Conservation (phyloP, 345 rosid species). For the Excoecaria agallocha region DNA sequence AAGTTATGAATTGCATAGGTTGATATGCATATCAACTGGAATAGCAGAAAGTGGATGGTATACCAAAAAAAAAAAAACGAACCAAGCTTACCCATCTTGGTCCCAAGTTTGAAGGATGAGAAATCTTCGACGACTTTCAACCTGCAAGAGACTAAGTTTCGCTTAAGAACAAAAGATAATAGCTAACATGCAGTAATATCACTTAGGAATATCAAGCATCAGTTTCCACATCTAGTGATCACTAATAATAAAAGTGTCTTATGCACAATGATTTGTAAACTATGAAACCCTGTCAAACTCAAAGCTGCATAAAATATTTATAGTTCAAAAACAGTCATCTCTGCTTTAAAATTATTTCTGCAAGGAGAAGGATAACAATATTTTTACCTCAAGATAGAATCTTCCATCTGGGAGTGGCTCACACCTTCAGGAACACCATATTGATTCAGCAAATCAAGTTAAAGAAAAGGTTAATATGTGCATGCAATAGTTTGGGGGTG, state of each 20-base stretch:
- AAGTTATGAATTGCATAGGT: background rate
- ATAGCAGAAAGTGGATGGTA: background rate
- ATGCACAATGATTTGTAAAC: background rate
- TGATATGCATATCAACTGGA: background rate
- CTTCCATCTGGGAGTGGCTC: conserved; percentile 95
- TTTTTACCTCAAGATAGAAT: conserved; percentile 71
- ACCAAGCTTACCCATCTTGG: conserved; percentile 88
- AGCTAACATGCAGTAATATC: background rate
- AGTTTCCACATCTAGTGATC: no score
- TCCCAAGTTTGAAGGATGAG: conserved; percentile 73
- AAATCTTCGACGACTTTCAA: conserved; percentile 85
- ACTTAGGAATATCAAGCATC: no score
- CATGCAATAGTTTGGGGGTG: background rate
- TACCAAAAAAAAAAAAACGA: conserved; percentile 15
- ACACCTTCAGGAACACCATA: conserved; percentile 47
- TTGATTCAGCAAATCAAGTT: background rate
- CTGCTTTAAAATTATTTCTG: background rate
- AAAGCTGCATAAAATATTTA: background rate
- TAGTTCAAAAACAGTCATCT: background rate
- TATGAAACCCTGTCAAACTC: background rate
- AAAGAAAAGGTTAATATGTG: background rate
- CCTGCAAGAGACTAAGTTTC: conserved; percentile 35
- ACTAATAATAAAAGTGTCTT: background rate
- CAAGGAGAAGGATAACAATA: background rate
- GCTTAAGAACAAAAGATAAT: background rate